Evolutionary conservation across 345 rosid species (phyloP), one percentile per base, ranked within the genome.

Genomic region (Cardamine chenopodiifolia): DNA sequence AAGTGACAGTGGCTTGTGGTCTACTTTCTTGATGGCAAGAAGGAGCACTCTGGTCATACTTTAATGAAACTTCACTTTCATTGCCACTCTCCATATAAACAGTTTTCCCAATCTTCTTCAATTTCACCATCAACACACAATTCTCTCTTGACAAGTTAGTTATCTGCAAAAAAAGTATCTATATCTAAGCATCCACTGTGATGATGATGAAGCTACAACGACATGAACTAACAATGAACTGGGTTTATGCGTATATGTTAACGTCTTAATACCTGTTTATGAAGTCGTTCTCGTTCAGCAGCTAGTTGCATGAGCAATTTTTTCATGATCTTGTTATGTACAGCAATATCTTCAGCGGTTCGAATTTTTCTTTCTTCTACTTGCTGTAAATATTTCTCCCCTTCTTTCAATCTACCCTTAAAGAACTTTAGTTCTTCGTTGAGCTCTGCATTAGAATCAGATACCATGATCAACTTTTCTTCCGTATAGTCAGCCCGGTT

Each of bases 251-350:
- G 28, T n/a, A 25, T 32, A 47, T 47, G 15, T 10, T 25, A 62
- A 10, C 32, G 49, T 72, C 34, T 55, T 35, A 26, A 71, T 61
- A 90, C 99, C 99, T 92, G 93, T 80, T 84, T 87, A 74, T 83
- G 86, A 68, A 95, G 93, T 25, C 90, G 93, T 73, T 92, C 97
- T 81, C 97, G 87, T 85, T 92, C 97, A 19, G 83, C 42, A 53
- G 91, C 87, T 42, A 95, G 75, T 73, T 82, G 93, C 88, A 89
- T 79, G 65, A 95, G 83, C 71, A 91, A 73, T 78, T 90, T 89
- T n/a, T 85, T 84, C 76, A 95, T 87, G 79, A 86, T 81, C 86
- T 86, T 86, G 75, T 92, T 79, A 69, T 79, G 93, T 48, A 83
- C 34, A 49, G 76, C 73, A 55, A 95, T 88, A 82, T 86, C 96